Conservation (phyloP, 345 rosid species). For the Mangifera indica region DNA sequence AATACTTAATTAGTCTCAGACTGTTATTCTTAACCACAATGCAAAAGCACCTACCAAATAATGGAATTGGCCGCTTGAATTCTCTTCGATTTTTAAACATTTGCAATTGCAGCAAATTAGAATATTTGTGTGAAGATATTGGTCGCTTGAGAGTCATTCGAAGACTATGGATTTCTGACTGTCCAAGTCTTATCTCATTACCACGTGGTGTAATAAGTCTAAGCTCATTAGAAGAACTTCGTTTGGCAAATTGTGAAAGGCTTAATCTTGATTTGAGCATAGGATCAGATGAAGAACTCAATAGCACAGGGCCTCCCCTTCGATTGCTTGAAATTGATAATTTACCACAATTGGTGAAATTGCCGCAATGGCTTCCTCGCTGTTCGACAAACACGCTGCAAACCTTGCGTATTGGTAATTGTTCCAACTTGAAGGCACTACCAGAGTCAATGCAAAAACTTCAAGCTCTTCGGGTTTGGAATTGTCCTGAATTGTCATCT, state of each 20-base stretch:
- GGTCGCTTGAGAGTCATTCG: not conserved
- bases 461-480: too few species aligned
- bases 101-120: constrained; percentile 19
- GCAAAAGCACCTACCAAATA: constrained; percentile 18
- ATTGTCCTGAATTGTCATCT: too few species aligned
- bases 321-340: not conserved
- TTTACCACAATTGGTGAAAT: constrained; percentile 18
- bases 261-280: constrained; percentile 16
- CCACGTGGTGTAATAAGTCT: constrained; percentile 20
- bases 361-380: constrained; percentile 33
- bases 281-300: not conserved
- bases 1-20: constrained; percentile 24
- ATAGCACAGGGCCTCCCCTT: constrained; percentile 9
- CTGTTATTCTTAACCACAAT: constrained; percentile 21
- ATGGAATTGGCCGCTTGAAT: constrained; percentile 23
- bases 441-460: too few species aligned
- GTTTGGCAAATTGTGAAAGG: constrained; percentile 20
- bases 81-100: constrained; percentile 24
- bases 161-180: not conserved
- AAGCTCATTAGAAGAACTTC: constrained; percentile 19
- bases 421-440: too few species aligned
- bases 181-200: constrained; percentile 20
- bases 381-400: constrained; percentile 3
- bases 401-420: too few species aligned
- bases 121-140: constrained; percentile 20